Evolutionary conservation across 1,284 basidiomycete species (phyloP).

Genomic region (Porogramme epimiltina): DNA sequence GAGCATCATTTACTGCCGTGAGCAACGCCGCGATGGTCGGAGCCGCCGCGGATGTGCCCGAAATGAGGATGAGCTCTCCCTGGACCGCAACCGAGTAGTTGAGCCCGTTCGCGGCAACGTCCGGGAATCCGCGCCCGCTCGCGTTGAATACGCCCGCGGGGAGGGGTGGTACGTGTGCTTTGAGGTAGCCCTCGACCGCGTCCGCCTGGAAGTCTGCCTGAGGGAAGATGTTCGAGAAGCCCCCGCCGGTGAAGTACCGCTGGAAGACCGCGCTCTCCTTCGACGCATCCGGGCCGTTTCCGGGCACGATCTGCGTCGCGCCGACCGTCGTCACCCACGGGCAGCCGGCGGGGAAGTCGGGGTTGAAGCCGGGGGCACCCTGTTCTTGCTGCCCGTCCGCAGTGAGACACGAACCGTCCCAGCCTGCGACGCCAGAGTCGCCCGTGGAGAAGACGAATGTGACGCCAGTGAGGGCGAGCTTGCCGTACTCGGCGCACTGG

Average conservation of each 20-base stretch:
- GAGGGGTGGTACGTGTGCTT: constrained; percentile 42
- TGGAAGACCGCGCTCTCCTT: constrained; percentile 46
- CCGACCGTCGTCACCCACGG: constrained; percentile 64
- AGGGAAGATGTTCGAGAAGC: constrained; percentile 62
- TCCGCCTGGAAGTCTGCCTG: constrained; percentile 54
- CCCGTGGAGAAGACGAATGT: constrained; percentile 69
- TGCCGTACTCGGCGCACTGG: constrained; percentile 62
- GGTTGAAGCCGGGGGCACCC: constrained; percentile 47
- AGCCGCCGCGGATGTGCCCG: constrained; percentile 49
- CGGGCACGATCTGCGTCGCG: constrained; percentile 49
- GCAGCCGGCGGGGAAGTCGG: constrained; percentile 55
- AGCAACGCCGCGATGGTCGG: constrained; percentile 53
- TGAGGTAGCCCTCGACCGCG: constrained; percentile 43
- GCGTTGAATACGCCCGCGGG: constrained; percentile 58
- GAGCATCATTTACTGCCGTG: constrained; percentile 59
- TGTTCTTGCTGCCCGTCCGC: constrained; percentile 39
- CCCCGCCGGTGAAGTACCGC: constrained; percentile 58
- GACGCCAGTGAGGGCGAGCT: constrained; percentile 58
- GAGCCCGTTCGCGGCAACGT: constrained; percentile 27
- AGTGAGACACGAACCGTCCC: constrained; percentile 42
- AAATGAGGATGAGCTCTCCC: constrained; percentile 42
- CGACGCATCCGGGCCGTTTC: constrained; percentile 51
- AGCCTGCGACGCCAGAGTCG: constrained; percentile 60
- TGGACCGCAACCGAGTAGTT: constrained; percentile 57
- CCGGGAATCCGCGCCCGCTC: constrained; percentile 32